Evolutionary conservation across 202 grass and related monocot species (phyloP).

Genomic region (Schoenoplectus tabernaemontani): DNA sequence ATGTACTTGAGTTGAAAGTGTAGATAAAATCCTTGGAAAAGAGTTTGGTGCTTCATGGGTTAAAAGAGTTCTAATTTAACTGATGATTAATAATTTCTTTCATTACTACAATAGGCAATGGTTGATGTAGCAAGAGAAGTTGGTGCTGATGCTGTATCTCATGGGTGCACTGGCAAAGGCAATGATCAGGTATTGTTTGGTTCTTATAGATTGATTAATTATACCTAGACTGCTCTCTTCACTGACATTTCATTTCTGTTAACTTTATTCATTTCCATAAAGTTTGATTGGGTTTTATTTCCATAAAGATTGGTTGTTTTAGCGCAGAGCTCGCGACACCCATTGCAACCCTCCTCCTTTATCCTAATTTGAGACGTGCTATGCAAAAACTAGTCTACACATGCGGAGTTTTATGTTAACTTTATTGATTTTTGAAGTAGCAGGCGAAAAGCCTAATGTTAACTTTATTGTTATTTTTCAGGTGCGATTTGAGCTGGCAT

Average conservation of each 20-base stretch:
- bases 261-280: too few species aligned
- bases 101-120: constrained; percentile 61
- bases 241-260: background rate
- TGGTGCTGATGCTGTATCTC: constrained; percentile 87
- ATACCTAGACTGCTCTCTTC: background rate
- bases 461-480: constrained; percentile 24
- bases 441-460: too few species aligned
- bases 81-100: background rate
- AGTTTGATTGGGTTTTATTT: too few species aligned
- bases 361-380: too few species aligned
- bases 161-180: constrained; percentile 98
- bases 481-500: constrained; percentile 96
- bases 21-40: background rate
- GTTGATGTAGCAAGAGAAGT: constrained; percentile 97
- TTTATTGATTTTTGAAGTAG: too few species aligned
- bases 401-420: too few species aligned
- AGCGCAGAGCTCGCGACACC: too few species aligned
- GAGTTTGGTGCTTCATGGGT: background rate
- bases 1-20: background rate
- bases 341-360: too few species aligned
- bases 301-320: too few species aligned
- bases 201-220: background rate
- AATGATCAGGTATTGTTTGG: constrained; percentile 74
- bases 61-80: background rate
- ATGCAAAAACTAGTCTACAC: too few species aligned